phyloP scores from a whole-genome alignment of 805 yeast species.

The Myxozyma geophila region DNA sequence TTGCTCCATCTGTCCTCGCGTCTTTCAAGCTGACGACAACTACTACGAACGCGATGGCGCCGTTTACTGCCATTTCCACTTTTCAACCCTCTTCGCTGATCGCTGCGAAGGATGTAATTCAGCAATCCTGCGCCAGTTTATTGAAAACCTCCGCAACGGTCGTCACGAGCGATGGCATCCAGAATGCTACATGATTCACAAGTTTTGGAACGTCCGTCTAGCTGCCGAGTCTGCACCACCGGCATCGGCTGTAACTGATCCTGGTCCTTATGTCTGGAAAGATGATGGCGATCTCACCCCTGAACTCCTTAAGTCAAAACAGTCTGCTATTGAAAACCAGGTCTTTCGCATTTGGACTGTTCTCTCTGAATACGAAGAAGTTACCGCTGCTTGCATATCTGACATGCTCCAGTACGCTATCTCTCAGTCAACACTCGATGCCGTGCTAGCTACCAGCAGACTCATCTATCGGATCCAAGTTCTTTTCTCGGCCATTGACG shows the following conservation, averaged over 20 bases:
- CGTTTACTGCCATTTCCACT: constrained; percentile 90
- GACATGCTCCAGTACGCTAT: constrained; percentile 89
- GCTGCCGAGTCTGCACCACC: constrained; percentile 53
- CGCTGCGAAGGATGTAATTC: constrained; percentile 92
- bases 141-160: constrained; percentile 89
- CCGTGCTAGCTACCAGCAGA: constrained; percentile 70
- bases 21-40: constrained; percentile 88
- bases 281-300: constrained; percentile 51
- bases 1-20: constrained; percentile 82
- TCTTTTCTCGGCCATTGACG: constrained; percentile 75
- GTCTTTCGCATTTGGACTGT: constrained; percentile 79
- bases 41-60: constrained; percentile 84
- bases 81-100: constrained; percentile 81
- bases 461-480: constrained; percentile 76
- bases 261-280: constrained; percentile 33
- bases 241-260: constrained; percentile 45
- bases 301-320: constrained; percentile 54
- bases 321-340: constrained; percentile 65
- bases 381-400: constrained; percentile 84
- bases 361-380: constrained; percentile 86
- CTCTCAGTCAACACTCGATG: constrained; percentile 67
- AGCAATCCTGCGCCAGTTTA: constrained; percentile 91
- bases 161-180: constrained; percentile 98
- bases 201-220: constrained; percentile 90
- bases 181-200: constrained; percentile 96